These are phyloP conservation scores for Lachnellula subtilissima DNA, from an alignment of 2,329 filamentous ascomycete species.

Conservation along the genomic window DNA sequence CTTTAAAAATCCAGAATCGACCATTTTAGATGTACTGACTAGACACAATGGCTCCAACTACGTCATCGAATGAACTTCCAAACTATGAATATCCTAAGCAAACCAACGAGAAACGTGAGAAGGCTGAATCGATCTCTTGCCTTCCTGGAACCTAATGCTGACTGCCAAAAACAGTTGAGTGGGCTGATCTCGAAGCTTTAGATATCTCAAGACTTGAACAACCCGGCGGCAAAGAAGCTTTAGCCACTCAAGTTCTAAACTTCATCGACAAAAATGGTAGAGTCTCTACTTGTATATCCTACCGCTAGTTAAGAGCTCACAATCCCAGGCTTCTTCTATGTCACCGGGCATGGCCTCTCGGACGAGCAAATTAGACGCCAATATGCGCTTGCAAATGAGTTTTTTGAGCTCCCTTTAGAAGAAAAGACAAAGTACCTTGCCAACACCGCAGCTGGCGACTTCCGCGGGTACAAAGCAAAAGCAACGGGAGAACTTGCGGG, in stretches of 20 bases:
- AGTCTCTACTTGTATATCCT: neutral
- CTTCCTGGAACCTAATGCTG: neutral
- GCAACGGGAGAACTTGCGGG: slow-evolving; percentile 4
- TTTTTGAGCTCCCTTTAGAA: slow-evolving; percentile 50
- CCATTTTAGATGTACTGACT: too few species aligned
- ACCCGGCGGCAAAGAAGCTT: slow-evolving; percentile 44
- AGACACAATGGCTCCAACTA: neutral
- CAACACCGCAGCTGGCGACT: slow-evolving; percentile 42
- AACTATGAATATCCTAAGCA: slow-evolving; percentile 9
- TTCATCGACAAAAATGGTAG: slow-evolving; percentile 42
- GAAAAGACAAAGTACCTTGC: slow-evolving; percentile 55
- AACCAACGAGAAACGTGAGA: slow-evolving; percentile 10
- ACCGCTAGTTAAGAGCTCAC: neutral
- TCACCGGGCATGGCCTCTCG: slow-evolving; percentile 53
- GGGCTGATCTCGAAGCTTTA: slow-evolving; percentile 23
- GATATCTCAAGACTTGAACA: slow-evolving; percentile 44
- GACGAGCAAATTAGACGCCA: slow-evolving; percentile 55
- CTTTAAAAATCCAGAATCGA: too few species aligned
- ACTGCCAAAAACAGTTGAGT: neutral
- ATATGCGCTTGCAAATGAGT: slow-evolving; percentile 53
- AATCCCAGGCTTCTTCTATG: slow-evolving; percentile 47
- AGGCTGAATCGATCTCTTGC: neutral
- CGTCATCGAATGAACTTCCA: neutral
- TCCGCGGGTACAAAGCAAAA: slow-evolving; percentile 48
- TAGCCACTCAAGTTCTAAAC: slow-evolving; percentile 46